These are phyloP conservation scores for Lodderomyces parapsilosis DNA, from an alignment of 1,139 yeast species.

Conservation along the genomic window DNA sequence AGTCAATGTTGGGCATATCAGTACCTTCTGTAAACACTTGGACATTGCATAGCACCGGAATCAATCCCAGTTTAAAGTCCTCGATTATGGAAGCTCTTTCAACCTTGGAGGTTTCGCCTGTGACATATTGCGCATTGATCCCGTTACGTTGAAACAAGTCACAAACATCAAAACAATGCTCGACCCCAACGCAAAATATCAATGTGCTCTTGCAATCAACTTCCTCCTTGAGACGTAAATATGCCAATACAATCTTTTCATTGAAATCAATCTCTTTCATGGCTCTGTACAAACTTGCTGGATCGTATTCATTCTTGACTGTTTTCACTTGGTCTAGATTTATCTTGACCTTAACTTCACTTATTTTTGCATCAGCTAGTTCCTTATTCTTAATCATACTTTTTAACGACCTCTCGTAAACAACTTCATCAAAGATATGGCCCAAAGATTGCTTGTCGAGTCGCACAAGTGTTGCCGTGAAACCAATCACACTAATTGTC, in stretches of 20 bases:
- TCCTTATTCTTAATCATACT: slow-evolving; percentile 71
- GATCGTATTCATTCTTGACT: slow-evolving; percentile 53
- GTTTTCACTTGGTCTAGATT: slow-evolving; percentile 34
- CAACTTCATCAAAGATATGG: slow-evolving; percentile 68
- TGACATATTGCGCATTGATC: slow-evolving; percentile 70
- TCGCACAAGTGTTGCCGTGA: slow-evolving; percentile 78
- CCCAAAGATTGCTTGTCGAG: slow-evolving; percentile 65
- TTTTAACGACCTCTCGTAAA: slow-evolving; percentile 63
- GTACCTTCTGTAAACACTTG: slow-evolving; percentile 95
- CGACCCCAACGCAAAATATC: slow-evolving; percentile 73
- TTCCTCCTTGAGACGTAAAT: slow-evolving; percentile 41
- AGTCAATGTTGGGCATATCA: slow-evolving; percentile 88
- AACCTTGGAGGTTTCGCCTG: slow-evolving; percentile 58
- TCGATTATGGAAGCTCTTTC: slow-evolving; percentile 54
- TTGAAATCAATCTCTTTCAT: slow-evolving; percentile 49
- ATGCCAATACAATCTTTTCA: slow-evolving; percentile 42
- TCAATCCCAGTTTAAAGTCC: slow-evolving; percentile 59
- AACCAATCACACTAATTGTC: slow-evolving; percentile 66
- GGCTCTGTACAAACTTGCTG: slow-evolving; percentile 48
- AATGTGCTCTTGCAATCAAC: slow-evolving; percentile 58
- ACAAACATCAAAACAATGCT: slow-evolving; percentile 61
- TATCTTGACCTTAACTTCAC: slow-evolving; percentile 50
- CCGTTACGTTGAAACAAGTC: slow-evolving; percentile 57
- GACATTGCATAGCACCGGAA: slow-evolving; percentile 81
- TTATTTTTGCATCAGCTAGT: slow-evolving; percentile 67